Base-by-base conservation (phyloP, 177 flowering plant genomes). In the Vitis hybrid region DNA sequence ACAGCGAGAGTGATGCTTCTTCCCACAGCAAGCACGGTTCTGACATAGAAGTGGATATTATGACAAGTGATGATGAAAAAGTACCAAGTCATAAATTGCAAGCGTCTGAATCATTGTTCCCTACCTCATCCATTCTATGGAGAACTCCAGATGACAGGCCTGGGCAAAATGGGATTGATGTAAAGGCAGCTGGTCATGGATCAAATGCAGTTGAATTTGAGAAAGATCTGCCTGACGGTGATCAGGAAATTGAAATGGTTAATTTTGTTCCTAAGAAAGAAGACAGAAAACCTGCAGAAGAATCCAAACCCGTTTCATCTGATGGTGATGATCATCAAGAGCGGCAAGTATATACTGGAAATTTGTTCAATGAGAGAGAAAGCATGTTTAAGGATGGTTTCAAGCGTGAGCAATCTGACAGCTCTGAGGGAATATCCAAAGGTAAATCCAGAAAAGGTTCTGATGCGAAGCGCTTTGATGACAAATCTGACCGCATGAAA, bases 41-140 rank as follows among this genome's bases (percentile, higher is more conserved):
- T 67, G 98, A 96, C 77, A 96, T 82, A 78, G 97, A 94, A 68
- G 95, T 96, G 48, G 96, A 96, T 79, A 96, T 96, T 16, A 87
- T 93, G 87, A 75, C 84, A 20, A 84, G 93, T 75, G 98, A 91
- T 58, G 97, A 89, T 83, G 97, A 89, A 53, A 89, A 86, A 78
- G 90, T 86, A 65, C 60, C 76, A 20, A 84, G 79, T 68, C 76
- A 77, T 50, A 82, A 82, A 65, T 56, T 77, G 66, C 83, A 64
- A 55, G 64, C 69, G 20, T 57, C 81, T 60, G 86, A 69, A 31
- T 75, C 75, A 14, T 76, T 52, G 57, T 50, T 72, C 29, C 65
- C 80, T 52, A 55, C 65, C 39, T 73, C 81, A 29, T 83, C 86
- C 50, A 15, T 64, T 68, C 73, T 63, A 8, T 77, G 80, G 80